Conservation (phyloP, 116 monocot genomes). For the Posidonia oceanica region DNA sequence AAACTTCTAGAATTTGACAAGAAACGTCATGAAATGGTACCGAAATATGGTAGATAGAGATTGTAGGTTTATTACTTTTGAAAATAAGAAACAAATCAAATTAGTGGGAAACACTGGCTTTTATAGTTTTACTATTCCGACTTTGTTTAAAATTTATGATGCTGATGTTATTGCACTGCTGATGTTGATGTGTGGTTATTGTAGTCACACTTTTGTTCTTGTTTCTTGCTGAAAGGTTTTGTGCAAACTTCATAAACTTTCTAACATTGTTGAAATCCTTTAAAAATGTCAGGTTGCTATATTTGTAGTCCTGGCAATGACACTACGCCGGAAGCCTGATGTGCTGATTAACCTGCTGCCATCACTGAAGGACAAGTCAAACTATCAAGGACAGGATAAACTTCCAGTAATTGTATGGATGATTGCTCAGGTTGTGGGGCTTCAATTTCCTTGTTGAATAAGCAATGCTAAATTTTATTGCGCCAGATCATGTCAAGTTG, state of each 20-base stretch:
- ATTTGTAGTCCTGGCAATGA: slow-evolving; percentile 78
- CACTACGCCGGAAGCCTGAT: slow-evolving; percentile 73
- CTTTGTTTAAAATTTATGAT: neutral
- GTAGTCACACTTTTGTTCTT: neutral
- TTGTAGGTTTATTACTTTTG: neutral
- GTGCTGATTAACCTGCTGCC: slow-evolving; percentile 51
- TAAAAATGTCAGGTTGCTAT: slow-evolving; percentile 62
- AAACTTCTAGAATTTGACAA: too few species aligned
- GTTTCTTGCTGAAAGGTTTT: neutral
- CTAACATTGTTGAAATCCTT: neutral
- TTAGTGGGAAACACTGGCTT: too few species aligned
- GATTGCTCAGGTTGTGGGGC: slow-evolving; percentile 54
- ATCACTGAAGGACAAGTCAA: slow-evolving; percentile 49
- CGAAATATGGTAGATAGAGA: too few species aligned
- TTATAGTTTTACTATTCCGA: neutral
- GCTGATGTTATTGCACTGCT: neutral
- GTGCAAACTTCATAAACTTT: neutral
- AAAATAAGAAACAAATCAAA: neutral
- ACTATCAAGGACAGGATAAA: slow-evolving; percentile 80
- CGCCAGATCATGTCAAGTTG: neutral
- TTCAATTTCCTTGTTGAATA: neutral
- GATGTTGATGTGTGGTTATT: too few species aligned
- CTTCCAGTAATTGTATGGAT: slow-evolving; percentile 74
- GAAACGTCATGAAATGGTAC: too few species aligned
- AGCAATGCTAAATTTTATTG: neutral